Base-by-base conservation (phyloP, 2,329 filamentous ascomycete genomes). In the Xylaria sp. region DNA sequence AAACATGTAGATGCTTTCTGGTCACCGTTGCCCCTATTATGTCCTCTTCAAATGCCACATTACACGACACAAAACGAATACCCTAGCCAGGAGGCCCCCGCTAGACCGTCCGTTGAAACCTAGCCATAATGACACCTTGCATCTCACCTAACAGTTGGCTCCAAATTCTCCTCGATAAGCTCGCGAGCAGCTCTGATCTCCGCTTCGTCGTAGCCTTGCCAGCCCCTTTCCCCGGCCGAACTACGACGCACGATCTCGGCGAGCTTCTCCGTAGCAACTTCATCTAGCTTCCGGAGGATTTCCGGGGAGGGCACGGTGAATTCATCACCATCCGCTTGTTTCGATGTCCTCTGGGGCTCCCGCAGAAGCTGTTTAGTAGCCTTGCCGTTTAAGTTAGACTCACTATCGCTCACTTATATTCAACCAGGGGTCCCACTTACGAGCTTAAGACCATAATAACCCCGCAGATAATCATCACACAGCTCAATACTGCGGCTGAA, bases 401-500 rank as follows among this genome's bases (percentile, higher is more conserved):
- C 37, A 19, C 40, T 29, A 40, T 49, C 38, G 50, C 21, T 42
- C 26, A 7, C 17, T 13, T 39, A 17, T 48, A 13, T 40, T 11
- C 17, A 17, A 18, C 13, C 8, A 29, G 18, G 41, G 20, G 29
- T 39, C 24, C 18, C 11, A 66, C 82, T 66, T 73, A 92, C 88
- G 72, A 92, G 72, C 71, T 93, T 94, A 55, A 99, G 76, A 6
- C 94, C 94, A 72, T 96, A 97, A 71, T 92, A 96, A 1, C 92
- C 94, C 57, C 94, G 86, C 57, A 97, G 74, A 70, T 97, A 97
- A 69, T 92, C 87, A 64, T 97, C 90, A 68, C 94, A 97, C 48
- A 99, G 82, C 75, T 99, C 94, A 61, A 97, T 85, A 67, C 92
- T 94, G 65, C 94, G 85, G 69, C 89, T 90, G 73, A 96, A 97